Evolutionary conservation across 169 alveolate species (phyloP).

Genomic region (Cystoisospora suis): DNA sequence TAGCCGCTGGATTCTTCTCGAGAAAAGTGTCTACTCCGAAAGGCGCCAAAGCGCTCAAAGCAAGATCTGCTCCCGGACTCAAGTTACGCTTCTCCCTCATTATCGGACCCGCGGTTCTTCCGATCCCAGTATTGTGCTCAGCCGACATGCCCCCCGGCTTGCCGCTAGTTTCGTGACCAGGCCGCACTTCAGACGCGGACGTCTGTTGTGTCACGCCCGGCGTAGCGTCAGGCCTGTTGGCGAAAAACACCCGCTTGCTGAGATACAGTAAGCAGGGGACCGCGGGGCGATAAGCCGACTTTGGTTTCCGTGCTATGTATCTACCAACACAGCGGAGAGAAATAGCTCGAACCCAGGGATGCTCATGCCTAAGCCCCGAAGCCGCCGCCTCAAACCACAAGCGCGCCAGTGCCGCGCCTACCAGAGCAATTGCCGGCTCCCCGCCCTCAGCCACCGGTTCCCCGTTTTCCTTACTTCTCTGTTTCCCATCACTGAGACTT

Average conservation of each 20-base stretch:
- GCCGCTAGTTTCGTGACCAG: neutral
- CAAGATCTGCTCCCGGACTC: neutral
- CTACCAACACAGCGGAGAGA: constrained; percentile 54
- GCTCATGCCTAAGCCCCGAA: constrained; percentile 28
- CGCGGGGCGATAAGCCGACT: neutral
- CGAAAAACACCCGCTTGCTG: too few species aligned
- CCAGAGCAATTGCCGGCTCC: neutral
- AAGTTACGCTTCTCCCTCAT: neutral
- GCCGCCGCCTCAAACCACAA: constrained; percentile 34
- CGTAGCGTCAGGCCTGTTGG: constrained; percentile 21
- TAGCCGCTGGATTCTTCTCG: constrained; percentile 53
- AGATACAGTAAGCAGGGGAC: neutral
- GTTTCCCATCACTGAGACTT: too few species aligned
- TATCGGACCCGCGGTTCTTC: neutral
- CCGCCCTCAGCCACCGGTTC: neutral
- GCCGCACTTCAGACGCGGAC: neutral
- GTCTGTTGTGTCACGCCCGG: neutral
- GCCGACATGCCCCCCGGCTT: neutral
- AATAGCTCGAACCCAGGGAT: constrained; percentile 57
- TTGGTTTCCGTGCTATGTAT: constrained; percentile 34
- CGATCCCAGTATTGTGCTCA: neutral
- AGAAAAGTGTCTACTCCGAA: constrained; percentile 48
- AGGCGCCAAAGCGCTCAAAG: constrained; percentile 11
- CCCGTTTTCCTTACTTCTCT: neutral
- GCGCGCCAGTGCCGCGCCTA: constrained; percentile 9